A percentile compares a stretch with the other conserved stretches of the same genome.
Evolutionary conservation across 139 green algal genomes (phyloP).

Genomic region (Chlorella sorokiniana): DNA sequence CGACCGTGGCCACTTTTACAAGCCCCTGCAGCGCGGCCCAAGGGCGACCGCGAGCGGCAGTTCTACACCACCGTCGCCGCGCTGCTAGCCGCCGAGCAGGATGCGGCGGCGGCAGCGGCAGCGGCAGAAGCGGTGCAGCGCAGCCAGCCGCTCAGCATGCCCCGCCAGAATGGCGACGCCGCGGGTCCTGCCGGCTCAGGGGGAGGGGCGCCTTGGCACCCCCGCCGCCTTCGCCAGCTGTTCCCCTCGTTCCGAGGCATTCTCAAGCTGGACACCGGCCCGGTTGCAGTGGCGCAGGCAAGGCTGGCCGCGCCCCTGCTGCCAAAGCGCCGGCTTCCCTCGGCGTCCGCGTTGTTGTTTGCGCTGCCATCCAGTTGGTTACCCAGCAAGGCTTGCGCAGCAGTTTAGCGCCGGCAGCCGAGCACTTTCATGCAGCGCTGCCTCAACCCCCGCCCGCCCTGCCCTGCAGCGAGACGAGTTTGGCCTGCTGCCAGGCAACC

Average conservation of each 20-base stretch:
- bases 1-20: constrained; percentile 71
- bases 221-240: neutral
- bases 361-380: too few relatives aligned
- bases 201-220: constrained; percentile 5
- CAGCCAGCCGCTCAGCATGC: neutral
- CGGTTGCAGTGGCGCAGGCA: constrained; percentile 10
- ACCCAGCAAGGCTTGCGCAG: too few relatives aligned
- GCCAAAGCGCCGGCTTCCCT: neutral
- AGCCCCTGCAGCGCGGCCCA: constrained; percentile 66
- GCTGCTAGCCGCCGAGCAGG: constrained; percentile 16
- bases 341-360: neutral
- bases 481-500: constrained; percentile 9
- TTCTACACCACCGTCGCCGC: constrained; percentile 58
- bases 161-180: neutral
- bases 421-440: neutral
- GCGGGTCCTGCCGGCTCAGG: neutral
- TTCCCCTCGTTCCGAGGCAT: constrained; percentile 17
- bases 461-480: constrained; percentile 25
- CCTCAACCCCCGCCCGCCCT: neutral
- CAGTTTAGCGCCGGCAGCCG: too few relatives aligned
- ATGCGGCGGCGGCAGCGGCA: neutral
- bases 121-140: neutral
- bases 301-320: neutral
- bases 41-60: constrained; percentile 55
- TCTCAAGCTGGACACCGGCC: neutral